Evolutionary conservation across 331 rosid genomes (phyloP).

Genomic region (Rhamnella rubrinervis): DNA sequence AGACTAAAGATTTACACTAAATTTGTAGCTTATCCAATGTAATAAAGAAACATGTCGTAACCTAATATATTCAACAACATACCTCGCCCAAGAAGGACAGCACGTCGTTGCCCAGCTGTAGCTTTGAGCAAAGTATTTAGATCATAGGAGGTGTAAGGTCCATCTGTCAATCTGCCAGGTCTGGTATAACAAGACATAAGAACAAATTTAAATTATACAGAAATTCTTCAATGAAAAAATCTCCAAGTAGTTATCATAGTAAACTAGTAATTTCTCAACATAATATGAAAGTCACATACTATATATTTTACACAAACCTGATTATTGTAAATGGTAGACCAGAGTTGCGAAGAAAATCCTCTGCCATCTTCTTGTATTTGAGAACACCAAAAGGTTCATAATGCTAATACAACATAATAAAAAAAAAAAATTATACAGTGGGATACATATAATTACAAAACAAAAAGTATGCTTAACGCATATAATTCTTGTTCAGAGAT

Average conservation of each 20-base stretch:
- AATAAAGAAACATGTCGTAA: not conserved
- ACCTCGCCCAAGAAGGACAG: conserved; percentile 94
- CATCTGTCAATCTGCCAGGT: conserved; percentile 94
- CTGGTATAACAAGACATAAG: conserved; percentile 36
- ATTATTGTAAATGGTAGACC: conserved; percentile 90
- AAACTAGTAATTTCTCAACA: not conserved
- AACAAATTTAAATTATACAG: conserved; percentile 9
- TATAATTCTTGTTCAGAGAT: no score
- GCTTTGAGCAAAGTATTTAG: conserved; percentile 87
- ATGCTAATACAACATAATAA: conserved; percentile 37
- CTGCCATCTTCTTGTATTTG: conserved; percentile 91
- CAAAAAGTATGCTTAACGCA: not conserved
- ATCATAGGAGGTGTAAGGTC: conserved; percentile 97
- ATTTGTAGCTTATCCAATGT: not conserved
- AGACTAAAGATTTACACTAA: no score
- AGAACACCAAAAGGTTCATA: conserved; percentile 95
- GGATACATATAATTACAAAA: conserved; percentile 1
- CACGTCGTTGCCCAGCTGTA: conserved; percentile 86
- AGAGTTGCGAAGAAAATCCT: conserved; percentile 75
- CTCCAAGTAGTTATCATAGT: not conserved
- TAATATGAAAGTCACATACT: not conserved
- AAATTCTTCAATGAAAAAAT: conserved; percentile 2
- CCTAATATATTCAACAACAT: not conserved
- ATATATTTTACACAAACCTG: conserved; percentile 49
- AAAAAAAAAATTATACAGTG: conserved; percentile 2